Evolutionary conservation across 2,329 filamentous ascomycete species (phyloP), one percentile per base, ranked within the genome.

Genomic region (Ophiocordyceps australis): DNA sequence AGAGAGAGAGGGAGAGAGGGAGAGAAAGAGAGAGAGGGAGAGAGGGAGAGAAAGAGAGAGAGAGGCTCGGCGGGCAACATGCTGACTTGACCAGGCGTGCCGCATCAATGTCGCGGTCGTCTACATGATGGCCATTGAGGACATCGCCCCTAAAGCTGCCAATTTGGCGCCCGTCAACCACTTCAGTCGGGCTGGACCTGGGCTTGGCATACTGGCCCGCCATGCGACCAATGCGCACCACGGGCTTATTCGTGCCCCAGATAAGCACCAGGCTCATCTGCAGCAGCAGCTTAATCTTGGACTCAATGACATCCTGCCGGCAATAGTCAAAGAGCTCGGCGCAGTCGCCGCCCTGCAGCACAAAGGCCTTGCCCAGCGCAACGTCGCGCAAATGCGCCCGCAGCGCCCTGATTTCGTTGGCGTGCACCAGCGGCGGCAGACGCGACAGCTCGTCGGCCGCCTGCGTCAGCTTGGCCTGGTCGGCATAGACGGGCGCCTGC

Each of bases 241-340:
- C 83, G 5, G 80, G 79, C 54, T 72, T 73, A 52, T 65, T 62
- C 31, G 63, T 64, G 38, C 81, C 89, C 76, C 85, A 94, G 47
- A 95, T 85, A 32, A 98, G 62, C 2, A 98, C 81, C 38, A 98
- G 57, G 36, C 81, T 92, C 86, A 98, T 95, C 55, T 98, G 89
- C 31, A 98, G 59, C 17, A 98, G 65, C 15, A 98, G 68, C 56
- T 95, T 95, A 51, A 95, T 82, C 61, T 95, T 98, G 34, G 81
- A 77, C 54, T 95, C 83, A 38, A 98, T 94, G 36, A 79, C 77
- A 10, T 68, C 66, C 47, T 83, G 76, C 40, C 79, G 74, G 52
- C 89, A 98, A 59, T 98, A 98, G 50, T 89, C 82, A 43, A 98
- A 98, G 8, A 95, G 66, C 57, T 98, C 89, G 11, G 89, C 89